phyloP scores from a whole-genome alignment of 2,329 filamentous ascomycete species.

The Colletotrichum cereale region DNA sequence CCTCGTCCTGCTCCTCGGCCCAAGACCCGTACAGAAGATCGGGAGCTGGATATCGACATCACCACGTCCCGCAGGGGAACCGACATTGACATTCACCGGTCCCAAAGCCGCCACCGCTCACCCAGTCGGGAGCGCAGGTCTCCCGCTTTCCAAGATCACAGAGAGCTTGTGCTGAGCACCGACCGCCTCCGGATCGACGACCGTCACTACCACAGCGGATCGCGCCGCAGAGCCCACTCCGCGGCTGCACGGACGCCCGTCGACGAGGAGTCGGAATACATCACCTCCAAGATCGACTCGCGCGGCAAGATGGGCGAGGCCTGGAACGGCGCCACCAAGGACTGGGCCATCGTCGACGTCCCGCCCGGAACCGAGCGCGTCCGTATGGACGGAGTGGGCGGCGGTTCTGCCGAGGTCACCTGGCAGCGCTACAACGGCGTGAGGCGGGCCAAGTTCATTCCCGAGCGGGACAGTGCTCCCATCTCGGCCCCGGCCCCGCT shows the following conservation, averaged over 20 bases:
- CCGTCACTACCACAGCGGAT: slow-evolving; percentile 52
- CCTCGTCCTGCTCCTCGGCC: slow-evolving; percentile 63
- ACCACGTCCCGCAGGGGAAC: slow-evolving; percentile 66
- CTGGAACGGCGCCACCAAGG: slow-evolving; percentile 78
- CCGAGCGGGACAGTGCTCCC: slow-evolving; percentile 69
- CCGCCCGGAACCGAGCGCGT: slow-evolving; percentile 86
- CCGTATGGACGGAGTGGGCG: slow-evolving; percentile 83
- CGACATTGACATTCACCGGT: slow-evolving; percentile 68
- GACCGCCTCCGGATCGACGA: slow-evolving; percentile 61
- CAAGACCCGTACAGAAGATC: slow-evolving; percentile 58
- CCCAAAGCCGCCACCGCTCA: slow-evolving; percentile 50
- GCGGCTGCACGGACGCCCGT: slow-evolving; percentile 58
- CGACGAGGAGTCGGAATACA: slow-evolving; percentile 74
- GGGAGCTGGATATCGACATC: slow-evolving; percentile 73
- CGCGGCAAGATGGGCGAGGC: slow-evolving; percentile 80
- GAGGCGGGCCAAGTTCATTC: slow-evolving; percentile 78
- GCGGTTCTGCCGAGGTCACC: slow-evolving; percentile 79
- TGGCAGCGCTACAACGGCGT: slow-evolving; percentile 87
- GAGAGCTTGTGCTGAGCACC: slow-evolving; percentile 75
- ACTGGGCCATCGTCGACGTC: slow-evolving; percentile 87
- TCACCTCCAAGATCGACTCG: slow-evolving; percentile 66
- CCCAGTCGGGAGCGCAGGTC: slow-evolving; percentile 55
- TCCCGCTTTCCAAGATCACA: slow-evolving; percentile 55
- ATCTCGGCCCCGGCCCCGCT: slow-evolving; percentile 41
- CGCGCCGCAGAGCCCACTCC: slow-evolving; percentile 65